Evolutionary conservation across 345 rosid species (phyloP), one percentile per base, ranked within the genome.

Genomic region (Luvunga scandens): DNA sequence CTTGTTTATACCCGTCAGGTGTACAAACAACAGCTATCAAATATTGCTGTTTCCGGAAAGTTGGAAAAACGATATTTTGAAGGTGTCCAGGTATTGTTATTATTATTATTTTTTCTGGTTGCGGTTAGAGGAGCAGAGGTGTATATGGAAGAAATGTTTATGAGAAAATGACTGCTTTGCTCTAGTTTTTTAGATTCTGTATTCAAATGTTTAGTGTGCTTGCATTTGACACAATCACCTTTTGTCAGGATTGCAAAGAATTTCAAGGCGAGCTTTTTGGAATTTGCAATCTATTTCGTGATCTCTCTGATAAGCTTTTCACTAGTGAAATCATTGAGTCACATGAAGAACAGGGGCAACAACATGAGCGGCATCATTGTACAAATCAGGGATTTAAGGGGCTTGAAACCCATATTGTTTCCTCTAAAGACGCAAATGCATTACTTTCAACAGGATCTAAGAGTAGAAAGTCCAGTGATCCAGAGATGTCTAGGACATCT

Each of bases 11-110:
- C 97, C 42, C 95, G 99, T 80, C 97, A 96, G 80, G 91, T 96
- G 68, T 95, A 95, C 86, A 95, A 95, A 74, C 99, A 96, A 79
- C 99, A 96, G 90, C 87, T 94, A 55, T 92, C 98, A 9, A 96
- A 94, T 83, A 96, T 96, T 71, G 99, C 97, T n/a, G 91, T 96
- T 66, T 81, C 97, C 0, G 99, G 99, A 62, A 96, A 96, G 84
- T 91, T 92, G 92, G 99, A 96, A 84, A 89, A 89, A 42, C 87
- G 97, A 73, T 94, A 92, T 82, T 96, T 94, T 79, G 98, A 94
- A 89, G 98, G 99, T 13, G 97, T 96, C 65, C 99, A 94, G 97
- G 98, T 92, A 78, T 45, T 45, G 12, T 56, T 19, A 22, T 6
- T 56, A n/a, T 36, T 2, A 2, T 72, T 31, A 3, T 31, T 34